These are phyloP conservation scores for Sequoiadendron giganteum DNA, from an alignment of 75 land plant genomes.

Conservation along the genomic window DNA sequence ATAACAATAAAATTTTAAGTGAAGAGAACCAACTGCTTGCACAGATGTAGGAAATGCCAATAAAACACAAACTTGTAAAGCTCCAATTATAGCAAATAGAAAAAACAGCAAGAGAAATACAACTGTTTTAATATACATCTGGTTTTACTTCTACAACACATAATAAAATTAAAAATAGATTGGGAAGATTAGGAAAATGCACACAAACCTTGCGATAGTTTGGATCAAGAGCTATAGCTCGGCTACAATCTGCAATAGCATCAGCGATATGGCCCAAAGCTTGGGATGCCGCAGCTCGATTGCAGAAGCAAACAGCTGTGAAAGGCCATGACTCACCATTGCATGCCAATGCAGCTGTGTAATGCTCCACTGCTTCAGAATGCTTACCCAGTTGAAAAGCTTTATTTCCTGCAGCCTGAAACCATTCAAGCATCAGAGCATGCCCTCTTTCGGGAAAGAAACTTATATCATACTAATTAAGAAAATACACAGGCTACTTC, in stretches of 20 bases:
- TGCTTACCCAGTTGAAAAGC: slow-evolving; percentile 90
- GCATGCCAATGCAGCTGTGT: slow-evolving; percentile 86
- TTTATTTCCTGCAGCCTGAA: slow-evolving; percentile 89
- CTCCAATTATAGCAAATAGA: neutral
- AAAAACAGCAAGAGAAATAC: neutral
- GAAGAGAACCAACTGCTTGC: neutral
- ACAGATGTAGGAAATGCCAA: neutral
- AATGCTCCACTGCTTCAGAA: slow-evolving; percentile 91
- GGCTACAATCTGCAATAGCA: slow-evolving; percentile 98
- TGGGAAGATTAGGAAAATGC: neutral
- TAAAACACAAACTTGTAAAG: neutral
- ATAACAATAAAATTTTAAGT: neutral
- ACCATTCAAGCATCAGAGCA: neutral
- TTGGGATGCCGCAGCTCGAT: slow-evolving; percentile 98
- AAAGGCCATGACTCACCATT: slow-evolving; percentile 90
- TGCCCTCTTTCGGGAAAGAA: neutral
- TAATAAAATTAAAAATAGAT: neutral
- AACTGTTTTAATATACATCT: neutral
- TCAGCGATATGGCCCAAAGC: slow-evolving; percentile 87
- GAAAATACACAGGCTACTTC: neutral
- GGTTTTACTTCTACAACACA: neutral
- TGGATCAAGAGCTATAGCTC: slow-evolving; percentile 92
- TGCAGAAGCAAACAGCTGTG: slow-evolving; percentile 90
- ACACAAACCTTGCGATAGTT: slow-evolving; percentile 72
- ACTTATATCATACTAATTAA: neutral